These are phyloP conservation scores for Handroanthus guayacan DNA, from an alignment of 257 asterid species.

Conservation along the genomic window DNA sequence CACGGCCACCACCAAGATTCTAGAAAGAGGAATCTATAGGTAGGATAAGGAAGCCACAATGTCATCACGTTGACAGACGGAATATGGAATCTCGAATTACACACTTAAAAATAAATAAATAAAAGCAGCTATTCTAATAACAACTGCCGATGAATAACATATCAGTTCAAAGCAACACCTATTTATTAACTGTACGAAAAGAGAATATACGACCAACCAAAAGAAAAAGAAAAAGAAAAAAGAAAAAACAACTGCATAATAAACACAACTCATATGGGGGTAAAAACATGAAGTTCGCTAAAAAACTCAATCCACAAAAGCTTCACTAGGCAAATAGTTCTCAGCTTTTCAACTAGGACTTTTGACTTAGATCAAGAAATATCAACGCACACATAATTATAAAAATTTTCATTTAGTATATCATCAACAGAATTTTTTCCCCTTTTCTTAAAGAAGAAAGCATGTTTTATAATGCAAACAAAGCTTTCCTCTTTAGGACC, in stretches of 20 bases:
- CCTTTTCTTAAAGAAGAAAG: background rate
- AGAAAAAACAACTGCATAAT: background rate
- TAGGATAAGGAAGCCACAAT: background rate
- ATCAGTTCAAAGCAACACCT: background rate
- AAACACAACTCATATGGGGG: background rate
- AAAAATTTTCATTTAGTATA: background rate
- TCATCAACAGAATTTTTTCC: background rate
- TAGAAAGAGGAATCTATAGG: background rate
- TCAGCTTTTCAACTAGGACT: conserved; percentile 5
- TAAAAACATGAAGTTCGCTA: background rate
- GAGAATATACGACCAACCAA: too few relatives aligned
- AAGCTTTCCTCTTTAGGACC: background rate
- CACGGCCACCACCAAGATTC: conserved; percentile 28
- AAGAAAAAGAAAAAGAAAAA: too few relatives aligned
- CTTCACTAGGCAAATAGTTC: background rate
- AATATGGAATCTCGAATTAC: background rate
- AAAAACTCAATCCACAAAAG: background rate
- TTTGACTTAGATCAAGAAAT: background rate
- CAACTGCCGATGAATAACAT: background rate
- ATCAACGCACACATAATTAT: background rate
- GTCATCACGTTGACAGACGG: background rate
- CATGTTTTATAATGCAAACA: background rate
- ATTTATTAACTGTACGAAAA: background rate
- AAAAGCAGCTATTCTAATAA: background rate
- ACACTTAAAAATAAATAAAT: background rate